Conservation (phyloP, 495 filamentous ascomycete genomes). For the Terfezia boudieri region DNA sequence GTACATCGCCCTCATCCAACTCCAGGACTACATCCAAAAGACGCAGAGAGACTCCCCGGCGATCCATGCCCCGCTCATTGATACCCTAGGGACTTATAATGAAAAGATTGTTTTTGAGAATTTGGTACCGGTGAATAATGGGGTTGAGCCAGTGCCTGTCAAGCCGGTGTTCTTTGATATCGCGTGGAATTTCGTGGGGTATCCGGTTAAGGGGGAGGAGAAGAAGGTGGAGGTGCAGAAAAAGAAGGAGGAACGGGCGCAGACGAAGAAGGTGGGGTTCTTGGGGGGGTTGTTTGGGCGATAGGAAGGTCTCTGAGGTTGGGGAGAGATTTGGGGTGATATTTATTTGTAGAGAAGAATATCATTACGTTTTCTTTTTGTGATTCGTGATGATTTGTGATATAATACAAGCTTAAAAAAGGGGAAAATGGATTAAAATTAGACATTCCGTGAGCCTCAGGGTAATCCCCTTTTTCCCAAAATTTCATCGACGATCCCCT, state of each 20-base stretch:
- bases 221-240: slow-evolving; percentile 4
- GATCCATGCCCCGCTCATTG: slow-evolving; percentile 18
- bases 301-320: slow-evolving; percentile 2
- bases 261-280: slow-evolving; percentile 12
- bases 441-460: no score
- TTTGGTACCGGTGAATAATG: slow-evolving; percentile 69
- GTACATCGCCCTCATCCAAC: slow-evolving; percentile 48
- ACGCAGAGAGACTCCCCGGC: slow-evolving; percentile 23
- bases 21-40: slow-evolving; percentile 36
- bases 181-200: slow-evolving; percentile 94
- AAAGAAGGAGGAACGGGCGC: slow-evolving; percentile 5
- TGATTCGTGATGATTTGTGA: background rate
- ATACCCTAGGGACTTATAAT: slow-evolving; percentile 53
- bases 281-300: slow-evolving; percentile 19
- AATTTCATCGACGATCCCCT: slow-evolving; percentile 2
- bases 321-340: background rate
- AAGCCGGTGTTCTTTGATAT: slow-evolving; percentile 94
- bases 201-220: slow-evolving; percentile 36
- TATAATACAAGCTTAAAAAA: background rate
- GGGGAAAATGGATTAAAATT: no score
- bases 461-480: no score
- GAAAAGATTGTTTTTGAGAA: slow-evolving; percentile 46
- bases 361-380: slow-evolving; percentile 1
- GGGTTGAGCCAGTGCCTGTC: slow-evolving; percentile 60
- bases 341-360: background rate